Conservation (phyloP, 306 rosid species). For the Gastrolobium bilobum region DNA sequence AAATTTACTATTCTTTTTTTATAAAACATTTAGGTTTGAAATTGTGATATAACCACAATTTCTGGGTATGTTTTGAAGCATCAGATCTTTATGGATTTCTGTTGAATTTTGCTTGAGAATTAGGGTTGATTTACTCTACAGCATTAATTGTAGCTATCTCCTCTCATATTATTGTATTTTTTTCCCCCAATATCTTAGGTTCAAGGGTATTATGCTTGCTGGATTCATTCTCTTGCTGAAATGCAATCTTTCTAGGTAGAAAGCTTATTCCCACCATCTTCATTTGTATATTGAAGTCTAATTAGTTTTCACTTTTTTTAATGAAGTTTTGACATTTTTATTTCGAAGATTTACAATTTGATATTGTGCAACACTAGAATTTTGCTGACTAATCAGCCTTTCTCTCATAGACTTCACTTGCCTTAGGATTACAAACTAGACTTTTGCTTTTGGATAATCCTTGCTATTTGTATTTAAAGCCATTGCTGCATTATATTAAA, state of each 20-base stretch:
- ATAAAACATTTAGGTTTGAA: constrained; percentile 12
- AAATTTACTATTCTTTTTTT: not conserved
- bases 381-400: constrained; percentile 10
- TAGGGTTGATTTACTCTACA: constrained; percentile 8
- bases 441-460: not conserved
- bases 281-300: not conserved
- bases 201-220: constrained; percentile 60
- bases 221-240: constrained; percentile 54
- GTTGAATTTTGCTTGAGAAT: constrained; percentile 2
- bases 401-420: not conserved
- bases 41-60: constrained; percentile 10
- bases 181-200: constrained; percentile 46
- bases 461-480: constrained; percentile 25
- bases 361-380: not conserved
- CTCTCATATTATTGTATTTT: not conserved
- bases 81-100: not conserved
- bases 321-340: constrained; percentile 21
- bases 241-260: constrained; percentile 61
- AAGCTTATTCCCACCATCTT: constrained; percentile 44
- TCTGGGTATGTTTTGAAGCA: constrained; percentile 26
- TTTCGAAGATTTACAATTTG: constrained; percentile 24
- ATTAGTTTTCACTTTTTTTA: not conserved
- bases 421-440: constrained; percentile 22
- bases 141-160: not conserved
- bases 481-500: not conserved